A percentile compares a stretch with the other conserved stretches of the same genome.
phyloP scores from a whole-genome alignment of 164 flowering plant species.

The Kalanchoe fedtschenkoi region DNA sequence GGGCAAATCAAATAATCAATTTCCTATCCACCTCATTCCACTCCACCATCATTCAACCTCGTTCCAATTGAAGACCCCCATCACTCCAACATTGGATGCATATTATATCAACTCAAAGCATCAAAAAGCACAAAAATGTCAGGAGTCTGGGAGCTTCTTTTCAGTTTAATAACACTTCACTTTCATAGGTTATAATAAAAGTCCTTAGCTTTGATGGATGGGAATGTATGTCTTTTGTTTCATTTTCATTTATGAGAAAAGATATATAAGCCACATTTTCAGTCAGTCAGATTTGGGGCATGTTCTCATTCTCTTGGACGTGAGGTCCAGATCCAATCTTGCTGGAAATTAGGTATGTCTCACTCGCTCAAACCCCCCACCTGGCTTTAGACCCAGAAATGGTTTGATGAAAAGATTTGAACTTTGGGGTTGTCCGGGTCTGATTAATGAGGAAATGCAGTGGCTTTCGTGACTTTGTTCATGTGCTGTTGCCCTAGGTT shows the following conservation, averaged over 20 bases:
- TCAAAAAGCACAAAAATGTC: slow-evolving; percentile 5
- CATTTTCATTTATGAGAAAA: not conserved
- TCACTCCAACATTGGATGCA: slow-evolving; percentile 4
- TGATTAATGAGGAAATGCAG: not conserved
- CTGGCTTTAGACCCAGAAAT: not conserved
- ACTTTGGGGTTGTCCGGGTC: not conserved
- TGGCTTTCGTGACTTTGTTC: not conserved
- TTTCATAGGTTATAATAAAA: too few relatives aligned
- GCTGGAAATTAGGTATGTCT: not conserved
- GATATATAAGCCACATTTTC: not conserved
- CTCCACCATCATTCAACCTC: too few relatives aligned
- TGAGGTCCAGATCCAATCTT: slow-evolving; percentile 1
- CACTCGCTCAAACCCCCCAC: not conserved
- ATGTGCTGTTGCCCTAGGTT: not conserved
- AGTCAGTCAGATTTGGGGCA: slow-evolving; percentile 1
- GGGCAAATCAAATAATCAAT: too few relatives aligned
- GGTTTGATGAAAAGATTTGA: not conserved
- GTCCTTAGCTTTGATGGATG: too few relatives aligned
- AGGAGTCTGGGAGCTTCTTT: not conserved
- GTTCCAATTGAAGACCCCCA: too few relatives aligned
- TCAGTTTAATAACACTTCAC: not conserved
- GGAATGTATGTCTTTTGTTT: not conserved
- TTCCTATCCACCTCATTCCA: too few relatives aligned
- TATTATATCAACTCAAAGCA: slow-evolving; percentile 5
- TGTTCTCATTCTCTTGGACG: slow-evolving; percentile 1